Evolutionary conservation across 116 monocot genomes (phyloP).

Genomic region (Cymodocea nodosa): DNA sequence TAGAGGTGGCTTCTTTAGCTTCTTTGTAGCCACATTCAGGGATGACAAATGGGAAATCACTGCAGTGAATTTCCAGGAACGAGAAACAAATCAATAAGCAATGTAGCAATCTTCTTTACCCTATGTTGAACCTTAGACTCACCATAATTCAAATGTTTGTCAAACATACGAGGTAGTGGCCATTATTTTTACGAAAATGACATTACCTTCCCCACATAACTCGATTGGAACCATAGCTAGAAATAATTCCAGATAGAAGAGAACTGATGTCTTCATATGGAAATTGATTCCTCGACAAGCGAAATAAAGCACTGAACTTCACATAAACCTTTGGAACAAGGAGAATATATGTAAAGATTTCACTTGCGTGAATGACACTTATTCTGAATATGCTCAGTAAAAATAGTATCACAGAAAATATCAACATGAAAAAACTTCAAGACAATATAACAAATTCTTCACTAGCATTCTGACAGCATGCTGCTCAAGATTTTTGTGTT

Average conservation of each 20-base stretch:
- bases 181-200: neutral
- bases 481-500: too few species aligned
- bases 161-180: neutral
- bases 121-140: neutral
- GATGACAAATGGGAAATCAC: slow-evolving; percentile 80
- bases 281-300: slow-evolving; percentile 51
- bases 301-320: slow-evolving; percentile 86
- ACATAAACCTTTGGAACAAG: slow-evolving; percentile 44
- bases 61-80: slow-evolving; percentile 12
- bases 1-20: slow-evolving; percentile 42
- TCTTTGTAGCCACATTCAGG: slow-evolving; percentile 68
- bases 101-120: too few species aligned
- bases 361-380: too few species aligned
- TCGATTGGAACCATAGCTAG: slow-evolving; percentile 54
- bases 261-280: slow-evolving; percentile 50
- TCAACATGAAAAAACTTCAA: too few species aligned
- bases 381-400: too few species aligned
- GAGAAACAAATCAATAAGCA: neutral
- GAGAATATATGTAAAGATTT: neutral
- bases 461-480: too few species aligned
- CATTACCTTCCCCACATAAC: slow-evolving; percentile 86
- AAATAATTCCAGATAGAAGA: slow-evolving; percentile 46
- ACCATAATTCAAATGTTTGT: neutral
- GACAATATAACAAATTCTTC: too few species aligned
- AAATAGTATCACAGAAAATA: too few species aligned